Conservation (phyloP, 345 rosid species). For the Eucalyptus coolabah region DNA sequence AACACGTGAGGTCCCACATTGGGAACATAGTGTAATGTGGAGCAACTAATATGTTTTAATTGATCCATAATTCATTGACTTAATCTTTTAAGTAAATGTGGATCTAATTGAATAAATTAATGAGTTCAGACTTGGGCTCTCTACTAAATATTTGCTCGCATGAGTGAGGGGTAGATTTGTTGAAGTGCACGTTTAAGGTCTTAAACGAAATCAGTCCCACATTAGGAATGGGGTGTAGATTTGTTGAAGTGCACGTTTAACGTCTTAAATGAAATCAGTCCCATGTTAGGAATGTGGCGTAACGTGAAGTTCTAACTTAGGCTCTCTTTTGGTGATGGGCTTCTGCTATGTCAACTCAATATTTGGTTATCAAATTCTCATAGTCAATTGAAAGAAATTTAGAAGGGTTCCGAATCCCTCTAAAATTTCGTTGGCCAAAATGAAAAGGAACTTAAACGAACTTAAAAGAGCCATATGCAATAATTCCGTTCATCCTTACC, state of each 20-base stretch:
- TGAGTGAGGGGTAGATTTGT: too few species aligned
- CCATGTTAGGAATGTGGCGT: neutral
- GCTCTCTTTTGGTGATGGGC: neutral
- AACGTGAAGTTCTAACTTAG: neutral
- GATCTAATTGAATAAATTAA: neutral
- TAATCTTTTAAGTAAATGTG: neutral
- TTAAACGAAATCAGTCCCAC: neutral
- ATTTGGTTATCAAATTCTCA: neutral
- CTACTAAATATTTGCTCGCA: accelerated
- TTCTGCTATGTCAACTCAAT: neutral
- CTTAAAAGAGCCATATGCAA: neutral
- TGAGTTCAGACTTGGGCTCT: too few species aligned
- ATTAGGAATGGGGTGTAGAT: too few species aligned
- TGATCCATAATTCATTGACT: too few species aligned
- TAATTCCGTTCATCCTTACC: conserved; percentile 12
- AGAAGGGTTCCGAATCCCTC: too few species aligned
- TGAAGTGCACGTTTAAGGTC: neutral
- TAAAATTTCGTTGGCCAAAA: too few species aligned
- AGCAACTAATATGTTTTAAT: too few species aligned
- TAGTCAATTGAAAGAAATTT: neutral
- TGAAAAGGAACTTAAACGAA: neutral
- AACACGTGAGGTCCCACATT: neutral
- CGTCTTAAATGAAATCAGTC: neutral
- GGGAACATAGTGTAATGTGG: neutral
- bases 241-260: neutral